Percentiles rank a stretch among this genome's conserved stretches.
Evolutionary conservation across 208 protist genomes (phyloP).

Genomic region (Leishmania martiniquensis): DNA sequence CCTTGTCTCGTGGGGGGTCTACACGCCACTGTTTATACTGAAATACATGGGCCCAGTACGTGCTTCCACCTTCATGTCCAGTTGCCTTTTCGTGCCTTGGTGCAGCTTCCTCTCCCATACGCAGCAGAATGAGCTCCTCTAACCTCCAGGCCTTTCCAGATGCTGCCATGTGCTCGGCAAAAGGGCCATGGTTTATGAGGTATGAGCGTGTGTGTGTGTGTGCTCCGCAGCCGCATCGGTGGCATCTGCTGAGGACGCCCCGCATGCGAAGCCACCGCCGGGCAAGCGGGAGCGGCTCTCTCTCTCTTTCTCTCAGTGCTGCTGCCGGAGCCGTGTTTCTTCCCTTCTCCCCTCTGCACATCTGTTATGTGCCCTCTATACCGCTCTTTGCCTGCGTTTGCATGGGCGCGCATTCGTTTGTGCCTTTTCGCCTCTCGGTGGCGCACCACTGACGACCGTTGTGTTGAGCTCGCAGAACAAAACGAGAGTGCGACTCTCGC

Average conservation of each 20-base stretch:
- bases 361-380: background rate
- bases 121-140: constrained; percentile 53
- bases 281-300: background rate
- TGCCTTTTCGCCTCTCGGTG: background rate
- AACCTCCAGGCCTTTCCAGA: background rate
- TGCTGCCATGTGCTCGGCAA: background rate
- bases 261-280: background rate
- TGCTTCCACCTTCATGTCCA: constrained; percentile 22
- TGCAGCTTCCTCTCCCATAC: constrained; percentile 47
- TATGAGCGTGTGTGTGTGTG: background rate
- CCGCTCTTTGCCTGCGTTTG: background rate
- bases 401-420: background rate
- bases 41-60: constrained; percentile 43
- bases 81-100: constrained; percentile 59
- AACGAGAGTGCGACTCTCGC: background rate
- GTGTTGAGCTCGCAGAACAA: background rate
- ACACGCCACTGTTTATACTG: constrained; percentile 49
- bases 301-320: background rate
- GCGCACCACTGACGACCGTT: background rate
- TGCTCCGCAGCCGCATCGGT: background rate
- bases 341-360: background rate
- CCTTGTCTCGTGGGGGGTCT: constrained; percentile 74
- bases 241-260: background rate
- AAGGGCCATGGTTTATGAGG: background rate
- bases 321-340: background rate